Conservation (phyloP, 169 alveolate genomes). For the Plasmodium gonderi region DNA sequence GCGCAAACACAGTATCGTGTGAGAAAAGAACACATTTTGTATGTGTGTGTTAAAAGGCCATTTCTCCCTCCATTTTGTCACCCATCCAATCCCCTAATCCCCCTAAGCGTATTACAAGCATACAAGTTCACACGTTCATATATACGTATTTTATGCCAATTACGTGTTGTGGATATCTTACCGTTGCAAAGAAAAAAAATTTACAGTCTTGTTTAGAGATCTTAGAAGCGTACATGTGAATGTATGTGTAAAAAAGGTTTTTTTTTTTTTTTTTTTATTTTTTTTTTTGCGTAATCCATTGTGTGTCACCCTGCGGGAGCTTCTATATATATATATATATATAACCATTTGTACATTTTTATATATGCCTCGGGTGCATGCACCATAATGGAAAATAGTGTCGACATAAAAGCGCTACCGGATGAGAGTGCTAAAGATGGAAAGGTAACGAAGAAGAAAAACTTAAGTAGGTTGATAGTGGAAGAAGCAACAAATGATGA, state of each 20-base stretch:
- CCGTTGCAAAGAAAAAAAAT: too few relatives aligned
- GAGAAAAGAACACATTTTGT: background rate
- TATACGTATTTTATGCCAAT: too few relatives aligned
- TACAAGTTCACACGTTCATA: background rate
- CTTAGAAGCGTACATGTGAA: background rate
- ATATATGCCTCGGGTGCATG: background rate
- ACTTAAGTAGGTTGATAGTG: slow-evolving; percentile 90
- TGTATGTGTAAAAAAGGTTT: background rate
- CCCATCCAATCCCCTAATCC: too few relatives aligned
- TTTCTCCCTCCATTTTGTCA: too few relatives aligned
- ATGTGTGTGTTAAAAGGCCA: background rate
- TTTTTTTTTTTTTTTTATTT: background rate
- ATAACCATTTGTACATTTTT: slow-evolving; percentile 3
- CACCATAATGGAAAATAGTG: slow-evolving; percentile 44
- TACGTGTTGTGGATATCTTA: too few relatives aligned
- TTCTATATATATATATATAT: background rate
- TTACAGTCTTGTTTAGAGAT: too few relatives aligned
- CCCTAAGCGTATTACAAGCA: too few relatives aligned
- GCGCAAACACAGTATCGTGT: background rate
- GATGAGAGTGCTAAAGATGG: slow-evolving; percentile 43
- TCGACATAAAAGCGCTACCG: slow-evolving; percentile 22
- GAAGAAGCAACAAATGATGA: slow-evolving; percentile 99
- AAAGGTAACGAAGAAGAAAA: slow-evolving; percentile 60
- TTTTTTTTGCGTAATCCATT: too few relatives aligned
- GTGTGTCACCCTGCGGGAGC: too few relatives aligned